phyloP scores from a whole-genome alignment of 2,329 filamentous ascomycete species.

The Coniella lustricola region DNA sequence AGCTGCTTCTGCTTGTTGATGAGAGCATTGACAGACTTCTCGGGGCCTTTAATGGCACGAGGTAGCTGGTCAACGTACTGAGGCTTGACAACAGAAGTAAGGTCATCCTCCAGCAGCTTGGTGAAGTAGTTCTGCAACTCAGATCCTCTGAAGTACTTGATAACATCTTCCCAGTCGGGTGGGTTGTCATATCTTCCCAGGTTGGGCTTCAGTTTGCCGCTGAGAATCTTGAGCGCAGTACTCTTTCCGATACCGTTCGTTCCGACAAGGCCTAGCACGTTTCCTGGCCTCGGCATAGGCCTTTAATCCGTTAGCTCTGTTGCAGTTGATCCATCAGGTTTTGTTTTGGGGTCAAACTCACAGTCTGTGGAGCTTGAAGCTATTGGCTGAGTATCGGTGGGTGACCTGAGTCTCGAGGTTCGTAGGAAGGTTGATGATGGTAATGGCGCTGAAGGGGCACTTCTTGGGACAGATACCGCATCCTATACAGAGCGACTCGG shows the following conservation, averaged over 20 bases:
- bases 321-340: neutral
- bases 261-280: slow-evolving; percentile 92
- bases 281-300: slow-evolving; percentile 89
- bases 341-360: neutral
- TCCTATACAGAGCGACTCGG: slow-evolving; percentile 90
- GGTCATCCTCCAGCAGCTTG: slow-evolving; percentile 91
- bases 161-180: slow-evolving; percentile 97
- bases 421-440: slow-evolving; percentile 99
- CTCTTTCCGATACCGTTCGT: slow-evolving; percentile 99
- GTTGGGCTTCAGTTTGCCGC: slow-evolving; percentile 97
- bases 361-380: slow-evolving; percentile 91
- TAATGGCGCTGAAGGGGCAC: slow-evolving; percentile 96
- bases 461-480: slow-evolving; percentile 99
- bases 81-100: slow-evolving; percentile 97
- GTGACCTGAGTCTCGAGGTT: slow-evolving; percentile 98
- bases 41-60: slow-evolving; percentile 74
- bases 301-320: neutral
- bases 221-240: slow-evolving; percentile 98
- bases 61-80: slow-evolving; percentile 99
- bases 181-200: slow-evolving; percentile 91
- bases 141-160: slow-evolving; percentile 96
- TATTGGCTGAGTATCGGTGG: slow-evolving; percentile 98
- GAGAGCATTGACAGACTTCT: slow-evolving; percentile 72
- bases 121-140: slow-evolving; percentile 99
- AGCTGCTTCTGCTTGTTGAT: slow-evolving; percentile 71